A percentile compares a stretch with the other conserved stretches of the same genome.
Evolutionary conservation across 2,329 filamentous ascomycete species (phyloP).

Genomic region (Aspergillus candidus): DNA sequence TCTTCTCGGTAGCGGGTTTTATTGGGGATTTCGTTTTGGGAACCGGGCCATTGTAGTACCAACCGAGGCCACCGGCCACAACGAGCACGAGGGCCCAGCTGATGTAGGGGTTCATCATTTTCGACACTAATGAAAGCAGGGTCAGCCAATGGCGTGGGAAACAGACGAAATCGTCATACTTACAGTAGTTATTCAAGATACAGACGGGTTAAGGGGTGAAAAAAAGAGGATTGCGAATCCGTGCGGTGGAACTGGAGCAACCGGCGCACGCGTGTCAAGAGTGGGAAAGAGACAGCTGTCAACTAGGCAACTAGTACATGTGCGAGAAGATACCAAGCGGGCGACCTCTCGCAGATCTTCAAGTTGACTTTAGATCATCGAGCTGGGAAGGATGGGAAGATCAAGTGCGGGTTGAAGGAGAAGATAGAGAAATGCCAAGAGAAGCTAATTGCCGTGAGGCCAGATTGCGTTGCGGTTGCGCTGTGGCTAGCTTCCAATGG

Average conservation of each 20-base stretch:
- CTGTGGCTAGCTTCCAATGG: too few species aligned
- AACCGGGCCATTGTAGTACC: conserved; percentile 35
- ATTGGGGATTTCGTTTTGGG: conserved; percentile 27
- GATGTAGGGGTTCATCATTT: conserved; percentile 40
- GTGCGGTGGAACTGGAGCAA: too few species aligned
- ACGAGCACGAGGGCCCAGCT: conserved; percentile 41
- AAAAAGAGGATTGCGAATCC: too few species aligned
- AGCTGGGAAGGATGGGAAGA: neutral
- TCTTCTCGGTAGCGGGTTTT: conserved; percentile 30
- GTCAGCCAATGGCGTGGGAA: conserved; percentile 2
- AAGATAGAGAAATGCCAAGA: neutral
- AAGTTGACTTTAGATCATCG: neutral
- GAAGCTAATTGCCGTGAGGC: neutral
- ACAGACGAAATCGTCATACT: neutral
- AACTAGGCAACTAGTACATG: too few species aligned
- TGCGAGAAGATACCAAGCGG: neutral
- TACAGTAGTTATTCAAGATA: neutral
- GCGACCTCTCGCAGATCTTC: neutral
- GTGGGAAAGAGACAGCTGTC: too few species aligned
- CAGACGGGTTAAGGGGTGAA: neutral
- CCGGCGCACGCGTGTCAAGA: too few species aligned
- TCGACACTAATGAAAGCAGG: conserved; percentile 11
- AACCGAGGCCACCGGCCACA: conserved; percentile 36
- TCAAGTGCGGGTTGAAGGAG: neutral
- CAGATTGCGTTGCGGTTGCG: neutral